Evolutionary conservation across 2,329 filamentous ascomycete genomes (phyloP).

Genomic region (Penicillium capsulatum): DNA sequence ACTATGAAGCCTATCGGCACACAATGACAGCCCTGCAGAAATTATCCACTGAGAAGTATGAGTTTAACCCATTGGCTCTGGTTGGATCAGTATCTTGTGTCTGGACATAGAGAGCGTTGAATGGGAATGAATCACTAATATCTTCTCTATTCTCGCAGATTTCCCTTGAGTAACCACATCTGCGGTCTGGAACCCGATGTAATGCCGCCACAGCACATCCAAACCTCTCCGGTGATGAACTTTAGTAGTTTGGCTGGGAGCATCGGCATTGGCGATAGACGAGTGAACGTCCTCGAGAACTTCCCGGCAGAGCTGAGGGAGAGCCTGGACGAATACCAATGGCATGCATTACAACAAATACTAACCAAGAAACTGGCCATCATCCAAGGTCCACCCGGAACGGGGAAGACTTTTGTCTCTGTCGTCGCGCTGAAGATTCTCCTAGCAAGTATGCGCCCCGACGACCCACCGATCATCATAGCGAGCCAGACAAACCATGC

Average conservation of each 20-base stretch:
- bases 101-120: too few relatives aligned
- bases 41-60: conserved; percentile 51
- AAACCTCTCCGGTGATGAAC: conserved; percentile 48
- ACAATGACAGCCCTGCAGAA: conserved; percentile 69
- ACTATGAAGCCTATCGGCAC: conserved; percentile 73
- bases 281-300: conserved; percentile 51
- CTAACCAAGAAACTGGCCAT: conserved; percentile 68
- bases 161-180: conserved; percentile 44
- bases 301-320: conserved; percentile 49
- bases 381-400: conserved; percentile 77
- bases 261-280: conserved; percentile 34
- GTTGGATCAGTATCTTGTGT: too few relatives aligned
- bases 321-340: conserved; percentile 67
- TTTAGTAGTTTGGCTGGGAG: conserved; percentile 44
- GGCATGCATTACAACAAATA: conserved; percentile 63
- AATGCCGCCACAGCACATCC: conserved; percentile 51
- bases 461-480: conserved; percentile 67
- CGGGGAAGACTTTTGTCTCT: conserved; percentile 78
- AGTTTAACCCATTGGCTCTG: background rate
- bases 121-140: too few relatives aligned
- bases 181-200: conserved; percentile 40
- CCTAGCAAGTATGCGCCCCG: conserved; percentile 53
- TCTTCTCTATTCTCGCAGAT: conserved; percentile 32
- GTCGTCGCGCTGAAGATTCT: conserved; percentile 65
- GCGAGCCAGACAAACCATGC: conserved; percentile 89